Conservation (phyloP, 495 filamentous ascomycete genomes). For the Clavariopsis aquatica region DNA sequence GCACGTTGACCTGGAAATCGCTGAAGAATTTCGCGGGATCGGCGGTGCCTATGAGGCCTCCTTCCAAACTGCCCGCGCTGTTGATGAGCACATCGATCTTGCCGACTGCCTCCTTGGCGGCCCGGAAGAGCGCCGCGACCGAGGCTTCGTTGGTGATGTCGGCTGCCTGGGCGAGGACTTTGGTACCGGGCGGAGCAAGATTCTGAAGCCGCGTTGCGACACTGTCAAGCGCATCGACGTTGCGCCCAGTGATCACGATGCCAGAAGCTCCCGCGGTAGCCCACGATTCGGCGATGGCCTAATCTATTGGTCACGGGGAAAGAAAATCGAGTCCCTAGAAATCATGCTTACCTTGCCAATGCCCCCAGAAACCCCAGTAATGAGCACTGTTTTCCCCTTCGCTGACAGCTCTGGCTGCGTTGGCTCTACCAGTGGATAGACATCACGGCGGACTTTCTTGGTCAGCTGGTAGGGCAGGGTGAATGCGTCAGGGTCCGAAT, state of each 20-base stretch:
- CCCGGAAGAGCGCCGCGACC: conserved; percentile 43
- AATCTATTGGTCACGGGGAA: conserved; percentile 4
- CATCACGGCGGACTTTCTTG: conserved; percentile 47
- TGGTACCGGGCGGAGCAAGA: conserved; percentile 7
- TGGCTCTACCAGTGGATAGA: conserved; percentile 50
- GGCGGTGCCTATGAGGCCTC: not conserved
- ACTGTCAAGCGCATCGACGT: conserved; percentile 39
- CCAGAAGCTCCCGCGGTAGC: conserved; percentile 47
- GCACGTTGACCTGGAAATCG: conserved; percentile 47
- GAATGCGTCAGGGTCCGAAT: conserved; percentile 15
- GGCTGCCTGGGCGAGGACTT: conserved; percentile 43
- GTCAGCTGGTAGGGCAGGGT: conserved; percentile 24
- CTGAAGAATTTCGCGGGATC: conserved; percentile 5
- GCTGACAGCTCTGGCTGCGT: conserved; percentile 41
- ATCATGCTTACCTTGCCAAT: conserved; percentile 41
- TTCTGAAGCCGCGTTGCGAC: conserved; percentile 37
- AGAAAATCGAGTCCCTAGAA: conserved; percentile 1
- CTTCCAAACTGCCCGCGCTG: conserved; percentile 16
- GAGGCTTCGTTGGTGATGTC: conserved; percentile 44
- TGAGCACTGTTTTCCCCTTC: conserved; percentile 47
- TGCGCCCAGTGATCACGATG: conserved; percentile 49
- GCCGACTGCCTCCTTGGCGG: conserved; percentile 42
- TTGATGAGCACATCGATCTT: conserved; percentile 28
- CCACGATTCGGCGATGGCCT: conserved; percentile 49
- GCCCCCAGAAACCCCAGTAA: conserved; percentile 52